Conservation (phyloP, 305 asterid species). For the Solanum hybrid region DNA sequence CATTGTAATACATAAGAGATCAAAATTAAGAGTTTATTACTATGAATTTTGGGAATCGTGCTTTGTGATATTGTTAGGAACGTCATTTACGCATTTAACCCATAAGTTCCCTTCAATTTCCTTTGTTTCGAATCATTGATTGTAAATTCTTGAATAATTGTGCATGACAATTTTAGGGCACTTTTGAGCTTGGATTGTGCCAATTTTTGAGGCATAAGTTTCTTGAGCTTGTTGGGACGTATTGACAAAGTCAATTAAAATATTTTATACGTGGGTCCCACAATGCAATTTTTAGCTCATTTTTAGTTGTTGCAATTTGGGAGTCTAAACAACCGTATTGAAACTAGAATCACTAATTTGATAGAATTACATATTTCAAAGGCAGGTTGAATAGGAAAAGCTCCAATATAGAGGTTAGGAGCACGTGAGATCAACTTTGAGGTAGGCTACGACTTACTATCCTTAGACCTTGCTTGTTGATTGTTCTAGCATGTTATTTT, state of each 20-base stretch:
- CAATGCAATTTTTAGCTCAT: too few relatives aligned
- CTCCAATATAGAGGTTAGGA: background rate
- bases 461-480: background rate
- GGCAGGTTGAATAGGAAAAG: background rate
- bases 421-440: background rate
- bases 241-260: background rate
- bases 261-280: background rate
- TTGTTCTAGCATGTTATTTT: background rate
- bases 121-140: background rate
- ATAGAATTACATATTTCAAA: background rate
- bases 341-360: background rate
- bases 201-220: background rate
- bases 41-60: background rate
- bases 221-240: background rate
- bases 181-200: background rate
- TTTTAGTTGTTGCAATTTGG: background rate
- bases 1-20: too few relatives aligned
- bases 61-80: background rate
- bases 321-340: too few relatives aligned
- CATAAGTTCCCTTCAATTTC: background rate
- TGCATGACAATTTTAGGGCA: background rate
- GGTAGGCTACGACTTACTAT: background rate
- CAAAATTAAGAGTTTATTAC: too few relatives aligned
- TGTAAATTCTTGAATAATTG: background rate
- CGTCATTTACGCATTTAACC: background rate